These are phyloP conservation scores for Starmerella powellii DNA, from an alignment of 805 yeast genomes.

Conservation along the genomic window DNA sequence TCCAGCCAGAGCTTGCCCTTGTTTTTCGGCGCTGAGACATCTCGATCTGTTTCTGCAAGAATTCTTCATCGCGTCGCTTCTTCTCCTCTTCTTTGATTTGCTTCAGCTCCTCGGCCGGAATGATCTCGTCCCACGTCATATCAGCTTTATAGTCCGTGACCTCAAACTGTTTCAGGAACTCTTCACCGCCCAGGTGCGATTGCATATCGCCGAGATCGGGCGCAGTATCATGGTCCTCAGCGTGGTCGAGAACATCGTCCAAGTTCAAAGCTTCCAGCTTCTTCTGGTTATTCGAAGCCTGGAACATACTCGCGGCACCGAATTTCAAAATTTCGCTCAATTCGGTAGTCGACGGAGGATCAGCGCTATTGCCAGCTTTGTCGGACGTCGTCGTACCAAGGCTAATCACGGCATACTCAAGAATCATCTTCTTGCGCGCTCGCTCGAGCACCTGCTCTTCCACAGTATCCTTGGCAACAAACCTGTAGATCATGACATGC, in stretches of 20 bases:
- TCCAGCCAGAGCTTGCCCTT: conserved; percentile 53
- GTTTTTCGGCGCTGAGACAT: conserved; percentile 72
- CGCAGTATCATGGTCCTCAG: conserved; percentile 92
- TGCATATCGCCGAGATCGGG: conserved; percentile 77
- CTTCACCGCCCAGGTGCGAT: conserved; percentile 96
- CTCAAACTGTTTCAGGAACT: conserved; percentile 90
- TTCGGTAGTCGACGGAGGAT: conserved; percentile 62
- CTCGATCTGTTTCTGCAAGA: conserved; percentile 77
- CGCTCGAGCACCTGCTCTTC: conserved; percentile 96
- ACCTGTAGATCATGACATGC: conserved; percentile 93
- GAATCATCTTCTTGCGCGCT: conserved; percentile 94
- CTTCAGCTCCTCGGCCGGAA: conserved; percentile 84
- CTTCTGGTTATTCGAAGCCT: conserved; percentile 87
- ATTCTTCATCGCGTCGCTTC: conserved; percentile 73
- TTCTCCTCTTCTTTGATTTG: conserved; percentile 86
- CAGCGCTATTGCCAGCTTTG: conserved; percentile 41
- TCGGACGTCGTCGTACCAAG: conserved; percentile 74
- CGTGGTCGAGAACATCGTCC: conserved; percentile 92
- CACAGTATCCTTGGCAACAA: conserved; percentile 95
- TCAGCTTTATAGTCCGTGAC: conserved; percentile 98
- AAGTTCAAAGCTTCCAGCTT: conserved; percentile 87
- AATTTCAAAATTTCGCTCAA: conserved; percentile 86
- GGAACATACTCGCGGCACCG: conserved; percentile 98
- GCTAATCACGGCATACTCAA: conserved; percentile 94
- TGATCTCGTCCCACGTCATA: conserved; percentile 97